Conservation (phyloP, 345 rosid species). For the Salix udensis region DNA sequence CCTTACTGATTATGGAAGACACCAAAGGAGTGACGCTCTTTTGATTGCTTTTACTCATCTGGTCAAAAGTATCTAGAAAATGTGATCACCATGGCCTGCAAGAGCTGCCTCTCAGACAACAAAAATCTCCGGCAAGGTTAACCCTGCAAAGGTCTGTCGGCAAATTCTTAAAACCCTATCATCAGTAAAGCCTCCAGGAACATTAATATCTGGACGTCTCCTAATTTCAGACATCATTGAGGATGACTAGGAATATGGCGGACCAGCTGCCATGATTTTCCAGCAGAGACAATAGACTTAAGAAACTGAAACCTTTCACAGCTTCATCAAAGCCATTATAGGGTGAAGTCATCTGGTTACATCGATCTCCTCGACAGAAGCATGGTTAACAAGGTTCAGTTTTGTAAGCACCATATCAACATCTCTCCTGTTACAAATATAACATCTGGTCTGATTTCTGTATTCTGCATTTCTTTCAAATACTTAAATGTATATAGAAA, state of each 20-base stretch:
- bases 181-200: slow-evolving; percentile 25
- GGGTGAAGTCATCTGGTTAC: slow-evolving; percentile 19
- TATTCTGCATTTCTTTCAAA: slow-evolving; percentile 31
- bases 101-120: too few relatives aligned
- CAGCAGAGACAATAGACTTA: slow-evolving; percentile 85
- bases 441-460: slow-evolving; percentile 44
- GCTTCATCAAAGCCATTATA: too few relatives aligned
- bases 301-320: too few relatives aligned
- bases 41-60: too few relatives aligned
- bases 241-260: slow-evolving; percentile 51
- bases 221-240: slow-evolving; percentile 31
- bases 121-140: too few relatives aligned
- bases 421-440: slow-evolving; percentile 36
- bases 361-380: slow-evolving; percentile 38
- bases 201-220: slow-evolving; percentile 30
- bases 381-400: slow-evolving; percentile 34
- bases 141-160: slow-evolving; percentile 42
- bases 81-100: too few relatives aligned
- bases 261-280: slow-evolving; percentile 88
- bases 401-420: slow-evolving; percentile 28
- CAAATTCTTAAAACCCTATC: slow-evolving; percentile 11
- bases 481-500: too few relatives aligned
- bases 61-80: too few relatives aligned
- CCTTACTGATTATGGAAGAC: too few relatives aligned
- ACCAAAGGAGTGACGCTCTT: too few relatives aligned